Evolutionary conservation across 495 filamentous ascomycete genomes (phyloP).

Genomic region (Schizothecium vesticola): DNA sequence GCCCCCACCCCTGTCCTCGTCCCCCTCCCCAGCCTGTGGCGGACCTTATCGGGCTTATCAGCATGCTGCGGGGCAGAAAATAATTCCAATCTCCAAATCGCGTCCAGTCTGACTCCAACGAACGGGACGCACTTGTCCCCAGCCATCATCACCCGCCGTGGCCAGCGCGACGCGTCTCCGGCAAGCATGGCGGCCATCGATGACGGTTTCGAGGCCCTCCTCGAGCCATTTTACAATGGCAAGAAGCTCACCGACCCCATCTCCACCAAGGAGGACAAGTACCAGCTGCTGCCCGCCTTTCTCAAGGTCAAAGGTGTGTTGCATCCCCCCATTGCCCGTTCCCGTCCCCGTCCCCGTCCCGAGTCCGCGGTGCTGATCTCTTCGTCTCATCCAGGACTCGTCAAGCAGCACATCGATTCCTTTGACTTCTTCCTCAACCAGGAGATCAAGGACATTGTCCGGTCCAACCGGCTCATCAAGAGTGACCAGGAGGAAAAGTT

Average conservation of each 20-base stretch:
- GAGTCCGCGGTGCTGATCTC: constrained; percentile 13
- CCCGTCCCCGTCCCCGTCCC: not conserved
- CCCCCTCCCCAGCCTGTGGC: constrained; percentile 1
- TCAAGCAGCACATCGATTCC: constrained; percentile 80
- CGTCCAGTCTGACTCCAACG: not conserved
- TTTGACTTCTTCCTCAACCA: constrained; percentile 96
- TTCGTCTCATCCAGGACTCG: constrained; percentile 9
- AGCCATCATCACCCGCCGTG: not conserved
- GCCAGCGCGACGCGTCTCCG: not conserved
- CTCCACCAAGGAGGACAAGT: constrained; percentile 87
- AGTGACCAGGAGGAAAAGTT: constrained; percentile 88
- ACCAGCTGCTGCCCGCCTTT: constrained; percentile 92
- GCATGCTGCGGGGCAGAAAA: constrained; percentile 7
- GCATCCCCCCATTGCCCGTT: constrained; percentile 7
- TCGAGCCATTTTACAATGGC: constrained; percentile 94
- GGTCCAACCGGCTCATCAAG: constrained; percentile 74
- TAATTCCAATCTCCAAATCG: constrained; percentile 6
- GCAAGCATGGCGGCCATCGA: constrained; percentile 39
- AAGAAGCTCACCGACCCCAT: constrained; percentile 92
- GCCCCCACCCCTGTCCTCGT: not conserved
- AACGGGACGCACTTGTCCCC: not conserved
- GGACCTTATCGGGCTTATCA: constrained; percentile 6
- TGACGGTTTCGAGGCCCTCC: constrained; percentile 73
- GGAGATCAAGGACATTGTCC: constrained; percentile 91
- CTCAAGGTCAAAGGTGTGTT: constrained; percentile 80